Base-by-base conservation (phyloP, 192 early-diverging fungal genomes). In the Backusella macrospora region DNA sequence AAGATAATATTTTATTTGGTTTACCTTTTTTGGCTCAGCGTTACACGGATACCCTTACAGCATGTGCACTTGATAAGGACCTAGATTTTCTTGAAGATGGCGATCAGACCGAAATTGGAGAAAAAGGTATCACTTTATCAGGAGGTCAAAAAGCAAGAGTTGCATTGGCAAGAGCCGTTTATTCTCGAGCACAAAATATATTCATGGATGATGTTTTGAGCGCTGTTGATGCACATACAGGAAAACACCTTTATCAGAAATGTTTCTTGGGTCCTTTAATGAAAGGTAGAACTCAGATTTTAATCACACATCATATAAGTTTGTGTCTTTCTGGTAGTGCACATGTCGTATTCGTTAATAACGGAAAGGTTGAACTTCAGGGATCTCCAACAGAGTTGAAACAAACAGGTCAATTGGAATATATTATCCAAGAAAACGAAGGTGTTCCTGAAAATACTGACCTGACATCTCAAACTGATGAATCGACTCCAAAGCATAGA, bases 101-200 rank as follows among this genome's bases (percentile, higher is more conserved):
- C 5, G 97, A 99, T 76, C 72, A 87, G 76, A 95, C 94, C 0
- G 80, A 85, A 62, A 81, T 93, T 79, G 95, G 94, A 42, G 95
- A 96, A 73, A 92, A 94, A 71, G 94, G 95, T 23, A 83, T 94
- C 8, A 92, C 90, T 4, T 83, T 96, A 21, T 92, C 91, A n/a
- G 96, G 95, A 38, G 94, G 93, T 14, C 96, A 97, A 81, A 96
- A 95, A 79, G 92, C 92, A 71, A 81, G 96, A 21, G 88, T 99
- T 39, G 82, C 94, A 0, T 85, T 98, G 34, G 96, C 95, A 1
- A 86, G 96, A 13, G 95, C 95, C n/a, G 87, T 96, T 12, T 98
- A 96, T 75, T 87, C 84, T 40, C 71, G 82, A 15, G 87, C 90
- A 6, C 80, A 85, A 10, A 84, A 86, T 38, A 75, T 96, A 43